Conservation (phyloP, 345 rosid species). For the Corchorus capsularis region DNA sequence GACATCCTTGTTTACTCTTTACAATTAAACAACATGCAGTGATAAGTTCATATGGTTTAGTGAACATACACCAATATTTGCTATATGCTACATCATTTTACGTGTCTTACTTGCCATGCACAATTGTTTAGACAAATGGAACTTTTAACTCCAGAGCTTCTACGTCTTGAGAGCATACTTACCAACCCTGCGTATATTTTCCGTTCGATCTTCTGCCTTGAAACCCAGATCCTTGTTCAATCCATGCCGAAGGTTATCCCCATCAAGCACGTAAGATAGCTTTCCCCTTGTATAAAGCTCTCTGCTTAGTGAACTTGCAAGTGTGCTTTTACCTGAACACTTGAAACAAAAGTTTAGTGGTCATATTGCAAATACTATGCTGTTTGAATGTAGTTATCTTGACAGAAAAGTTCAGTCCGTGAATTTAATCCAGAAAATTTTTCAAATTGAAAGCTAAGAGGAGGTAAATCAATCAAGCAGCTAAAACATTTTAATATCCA, state of each 20-base stretch:
- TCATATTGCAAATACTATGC: neutral
- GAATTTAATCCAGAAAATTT: neutral
- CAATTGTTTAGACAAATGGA: too few relatives aligned
- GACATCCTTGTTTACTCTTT: neutral
- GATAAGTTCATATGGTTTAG: neutral
- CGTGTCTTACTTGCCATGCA: neutral
- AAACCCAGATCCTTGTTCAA: slow-evolving; percentile 84
- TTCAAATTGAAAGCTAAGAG: neutral
- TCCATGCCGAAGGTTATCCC: slow-evolving; percentile 91
- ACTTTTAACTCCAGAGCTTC: neutral
- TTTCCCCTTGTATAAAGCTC: slow-evolving; percentile 66
- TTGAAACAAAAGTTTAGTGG: neutral
- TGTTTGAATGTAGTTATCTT: neutral
- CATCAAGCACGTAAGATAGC: slow-evolving; percentile 83
- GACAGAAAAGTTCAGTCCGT: neutral
- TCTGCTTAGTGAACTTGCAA: slow-evolving; percentile 79
- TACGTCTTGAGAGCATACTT: slow-evolving; percentile 32
- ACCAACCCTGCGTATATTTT: slow-evolving; percentile 95
- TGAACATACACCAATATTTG: neutral
- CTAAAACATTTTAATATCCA: neutral
- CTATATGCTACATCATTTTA: neutral
- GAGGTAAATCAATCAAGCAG: slow-evolving; percentile 1
- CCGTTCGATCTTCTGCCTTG: slow-evolving; percentile 82
- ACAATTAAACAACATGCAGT: neutral
- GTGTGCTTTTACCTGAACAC: slow-evolving; percentile 82